Evolutionary conservation across 2,329 filamentous ascomycete genomes (phyloP).

Genomic region (Trichoderma endophyticum): DNA sequence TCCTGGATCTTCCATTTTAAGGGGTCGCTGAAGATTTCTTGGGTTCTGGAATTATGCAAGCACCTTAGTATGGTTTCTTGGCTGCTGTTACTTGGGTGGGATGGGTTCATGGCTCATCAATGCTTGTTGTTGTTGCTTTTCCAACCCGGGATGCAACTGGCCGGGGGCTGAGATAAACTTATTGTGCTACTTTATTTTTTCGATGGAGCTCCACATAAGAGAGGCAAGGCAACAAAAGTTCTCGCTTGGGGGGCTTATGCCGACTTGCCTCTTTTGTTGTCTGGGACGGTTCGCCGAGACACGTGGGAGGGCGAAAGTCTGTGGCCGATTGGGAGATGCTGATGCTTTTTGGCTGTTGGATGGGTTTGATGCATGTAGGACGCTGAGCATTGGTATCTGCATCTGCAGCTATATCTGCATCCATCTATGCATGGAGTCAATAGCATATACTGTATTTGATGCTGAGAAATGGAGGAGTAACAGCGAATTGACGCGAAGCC

Average conservation of each 20-base stretch:
- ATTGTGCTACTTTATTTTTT: background rate
- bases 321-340: background rate
- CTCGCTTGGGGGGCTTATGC: background rate
- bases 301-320: background rate
- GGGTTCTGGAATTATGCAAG: background rate
- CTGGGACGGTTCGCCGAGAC: background rate
- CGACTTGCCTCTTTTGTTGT: constrained; percentile 1
- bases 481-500: background rate
- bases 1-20: background rate
- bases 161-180: background rate
- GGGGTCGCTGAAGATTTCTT: background rate
- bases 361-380: background rate
- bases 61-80: background rate
- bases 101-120: background rate
- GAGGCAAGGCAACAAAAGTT: background rate
- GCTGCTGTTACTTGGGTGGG: background rate
- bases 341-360: background rate
- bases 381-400: background rate
- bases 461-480: background rate
- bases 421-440: background rate
- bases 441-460: background rate
- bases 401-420: background rate
- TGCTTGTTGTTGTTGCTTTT: background rate
- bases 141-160: background rate
- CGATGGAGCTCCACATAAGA: background rate